Evolutionary conservation across 371 early-diverging fungal species (phyloP).

Genomic region (Cladochytrium tenue): DNA sequence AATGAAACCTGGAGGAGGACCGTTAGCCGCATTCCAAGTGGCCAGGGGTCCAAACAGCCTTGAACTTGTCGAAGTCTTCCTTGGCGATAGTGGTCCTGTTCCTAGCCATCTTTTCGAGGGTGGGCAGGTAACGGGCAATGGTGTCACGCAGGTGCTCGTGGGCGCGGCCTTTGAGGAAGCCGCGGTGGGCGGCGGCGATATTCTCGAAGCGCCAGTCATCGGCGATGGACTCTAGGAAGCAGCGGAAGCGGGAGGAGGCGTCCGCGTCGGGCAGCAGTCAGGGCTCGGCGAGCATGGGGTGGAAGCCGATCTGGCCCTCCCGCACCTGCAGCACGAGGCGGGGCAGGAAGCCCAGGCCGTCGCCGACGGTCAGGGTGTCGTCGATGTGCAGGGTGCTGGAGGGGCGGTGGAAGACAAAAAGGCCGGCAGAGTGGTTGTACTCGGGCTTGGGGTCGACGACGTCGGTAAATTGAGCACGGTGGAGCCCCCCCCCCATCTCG

Average conservation of each 20-base stretch:
- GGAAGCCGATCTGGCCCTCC: conserved; percentile 15
- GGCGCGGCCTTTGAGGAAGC: conserved; percentile 16
- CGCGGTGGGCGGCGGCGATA: conserved; percentile 18
- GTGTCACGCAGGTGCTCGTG: conserved; percentile 6
- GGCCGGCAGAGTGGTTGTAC: conserved; percentile 22
- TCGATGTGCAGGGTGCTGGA: conserved; percentile 21
- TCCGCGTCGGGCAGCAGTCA: conserved; percentile 11
- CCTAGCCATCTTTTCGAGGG: background rate
- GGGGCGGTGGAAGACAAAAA: conserved; percentile 24
- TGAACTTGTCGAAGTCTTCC: background rate
- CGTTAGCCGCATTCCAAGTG: background rate
- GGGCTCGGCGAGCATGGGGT: conserved; percentile 11
- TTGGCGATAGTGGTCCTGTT: background rate
- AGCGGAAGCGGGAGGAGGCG: conserved; percentile 19
- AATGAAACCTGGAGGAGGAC: no score
- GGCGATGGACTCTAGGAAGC: conserved; percentile 13
- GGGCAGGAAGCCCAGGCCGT: conserved; percentile 3
- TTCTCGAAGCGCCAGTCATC: conserved; percentile 28
- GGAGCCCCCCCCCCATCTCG: no score
- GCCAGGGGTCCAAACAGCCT: background rate
- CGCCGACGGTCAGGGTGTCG: background rate
- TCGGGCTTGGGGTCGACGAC: conserved; percentile 21
- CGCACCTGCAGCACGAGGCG: background rate
- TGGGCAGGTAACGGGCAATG: conserved; percentile 4
- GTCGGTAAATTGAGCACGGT: no score